Conservation (phyloP, 176 grass and related monocot species). For the Musa itinerans region DNA sequence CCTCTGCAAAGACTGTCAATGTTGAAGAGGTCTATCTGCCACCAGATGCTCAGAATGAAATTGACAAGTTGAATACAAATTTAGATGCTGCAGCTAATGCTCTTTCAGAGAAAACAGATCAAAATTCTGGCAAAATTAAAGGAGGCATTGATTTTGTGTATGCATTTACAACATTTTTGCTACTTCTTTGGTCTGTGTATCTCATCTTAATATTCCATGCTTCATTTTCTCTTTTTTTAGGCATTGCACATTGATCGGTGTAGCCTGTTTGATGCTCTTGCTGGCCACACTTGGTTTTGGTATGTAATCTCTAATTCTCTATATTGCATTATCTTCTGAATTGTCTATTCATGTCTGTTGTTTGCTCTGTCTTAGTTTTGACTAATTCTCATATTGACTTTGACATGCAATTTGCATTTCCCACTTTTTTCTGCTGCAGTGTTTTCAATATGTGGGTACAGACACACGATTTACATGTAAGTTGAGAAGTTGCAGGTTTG, state of each 20-base stretch:
- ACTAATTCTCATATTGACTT: constrained; percentile 15
- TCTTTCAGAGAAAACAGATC: constrained; percentile 59
- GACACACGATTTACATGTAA: constrained; percentile 70
- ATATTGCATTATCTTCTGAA: background rate
- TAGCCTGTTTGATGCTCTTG: constrained; percentile 62
- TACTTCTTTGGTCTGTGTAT: constrained; percentile 2
- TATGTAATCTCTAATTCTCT: constrained; percentile 27
- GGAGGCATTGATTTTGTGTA: constrained; percentile 59
- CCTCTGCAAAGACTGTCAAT: constrained; percentile 62
- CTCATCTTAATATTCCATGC: background rate
- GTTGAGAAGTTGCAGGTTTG: constrained; percentile 6
- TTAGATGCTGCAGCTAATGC: constrained; percentile 61
- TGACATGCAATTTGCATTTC: background rate
- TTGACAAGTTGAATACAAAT: constrained; percentile 67
- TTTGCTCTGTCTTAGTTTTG: background rate
- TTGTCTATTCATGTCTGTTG: background rate
- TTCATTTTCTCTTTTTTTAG: constrained; percentile 32
- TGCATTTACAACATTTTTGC: constrained; percentile 6
- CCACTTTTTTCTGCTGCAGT: constrained; percentile 32
- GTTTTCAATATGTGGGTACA: constrained; percentile 45
- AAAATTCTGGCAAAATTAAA: constrained; percentile 73
- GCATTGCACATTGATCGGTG: constrained; percentile 44
- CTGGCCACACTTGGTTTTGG: constrained; percentile 73
- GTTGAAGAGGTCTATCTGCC: constrained; percentile 78
- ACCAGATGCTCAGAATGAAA: constrained; percentile 59